Conservation (phyloP, 257 asterid species). For the Penstemon newberryi region DNA sequence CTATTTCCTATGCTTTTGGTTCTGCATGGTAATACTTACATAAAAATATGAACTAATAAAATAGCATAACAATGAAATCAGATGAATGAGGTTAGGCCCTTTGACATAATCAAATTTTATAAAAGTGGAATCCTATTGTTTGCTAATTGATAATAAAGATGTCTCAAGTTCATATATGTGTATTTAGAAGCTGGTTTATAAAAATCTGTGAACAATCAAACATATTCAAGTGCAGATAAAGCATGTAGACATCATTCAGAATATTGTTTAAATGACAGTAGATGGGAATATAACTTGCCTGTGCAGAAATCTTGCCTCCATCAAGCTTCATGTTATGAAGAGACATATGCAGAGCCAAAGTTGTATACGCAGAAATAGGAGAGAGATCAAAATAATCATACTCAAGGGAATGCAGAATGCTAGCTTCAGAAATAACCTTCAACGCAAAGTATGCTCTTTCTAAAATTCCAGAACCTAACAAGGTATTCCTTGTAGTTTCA, state of each 20-base stretch:
- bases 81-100: neutral
- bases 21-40: neutral
- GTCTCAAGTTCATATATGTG: constrained; percentile 5
- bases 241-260: constrained; percentile 21
- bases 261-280: constrained; percentile 15
- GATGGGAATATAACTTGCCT: constrained; percentile 58
- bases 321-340: constrained; percentile 45
- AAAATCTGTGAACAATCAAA: constrained; percentile 6
- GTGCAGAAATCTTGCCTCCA: constrained; percentile 34
- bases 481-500: constrained; percentile 56
- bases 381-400: constrained; percentile 44
- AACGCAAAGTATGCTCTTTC: constrained; percentile 52
- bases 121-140: neutral
- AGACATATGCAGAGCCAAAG: constrained; percentile 70
- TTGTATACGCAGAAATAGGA: constrained; percentile 66
- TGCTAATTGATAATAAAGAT: constrained; percentile 5
- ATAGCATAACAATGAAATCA: neutral
- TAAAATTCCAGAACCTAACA: constrained; percentile 49
- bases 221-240: neutral
- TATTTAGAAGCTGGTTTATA: neutral
- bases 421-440: constrained; percentile 75
- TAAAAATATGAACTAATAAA: neutral
- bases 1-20: constrained; percentile 4
- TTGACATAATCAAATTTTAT: neutral
- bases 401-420: constrained; percentile 64